These are phyloP conservation scores for Aspergillus nidulans DNA, from an alignment of 495 filamentous ascomycete species.

Conservation along the genomic window DNA sequence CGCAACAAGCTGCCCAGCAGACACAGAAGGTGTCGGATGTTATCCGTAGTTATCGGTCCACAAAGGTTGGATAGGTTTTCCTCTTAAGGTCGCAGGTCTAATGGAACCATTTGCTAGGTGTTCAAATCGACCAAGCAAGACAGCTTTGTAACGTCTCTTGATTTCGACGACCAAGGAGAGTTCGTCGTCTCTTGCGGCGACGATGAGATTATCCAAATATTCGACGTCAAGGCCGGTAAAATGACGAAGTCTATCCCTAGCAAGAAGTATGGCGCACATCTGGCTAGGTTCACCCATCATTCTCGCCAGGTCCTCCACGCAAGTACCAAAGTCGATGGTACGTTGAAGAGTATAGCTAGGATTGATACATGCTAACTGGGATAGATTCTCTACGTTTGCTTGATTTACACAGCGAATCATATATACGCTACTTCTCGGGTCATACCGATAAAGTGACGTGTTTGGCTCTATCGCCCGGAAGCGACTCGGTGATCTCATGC, in stretches of 20 bases:
- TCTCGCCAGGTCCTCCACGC: constrained; percentile 86
- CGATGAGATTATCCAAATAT: constrained; percentile 93
- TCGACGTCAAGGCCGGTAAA: constrained; percentile 84
- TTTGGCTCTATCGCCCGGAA: constrained; percentile 58
- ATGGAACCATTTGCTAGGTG: constrained; percentile 20
- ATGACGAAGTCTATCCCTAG: constrained; percentile 74
- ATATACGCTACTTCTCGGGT: constrained; percentile 90
- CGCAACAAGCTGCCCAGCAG: constrained; percentile 28
- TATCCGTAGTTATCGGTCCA: constrained; percentile 42
- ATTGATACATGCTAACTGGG: constrained; percentile 1
- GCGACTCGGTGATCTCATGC: constrained; percentile 88
- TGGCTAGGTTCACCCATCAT: constrained; percentile 91
- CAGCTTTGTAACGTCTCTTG: constrained; percentile 63
- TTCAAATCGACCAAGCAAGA: constrained; percentile 41
- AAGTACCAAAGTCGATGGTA: constrained; percentile 82
- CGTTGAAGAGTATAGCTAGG: constrained; percentile 5
- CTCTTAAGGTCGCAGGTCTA: constrained; percentile 6
- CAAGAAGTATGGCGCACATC: constrained; percentile 93
- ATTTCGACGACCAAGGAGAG: constrained; percentile 94
- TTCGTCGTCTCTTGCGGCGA: constrained; percentile 79
- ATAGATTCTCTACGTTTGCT: constrained; percentile 82
- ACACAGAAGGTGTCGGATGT: constrained; percentile 44
- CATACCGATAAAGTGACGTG: constrained; percentile 79
- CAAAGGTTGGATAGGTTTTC: constrained; percentile 36
- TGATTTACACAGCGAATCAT: constrained; percentile 89